Percentiles rank a stretch among this genome's conserved stretches.
These are phyloP conservation scores for Leccinum fibrillosum DNA, from an alignment of 768 basidiomycete genomes.

Conservation along the genomic window DNA sequence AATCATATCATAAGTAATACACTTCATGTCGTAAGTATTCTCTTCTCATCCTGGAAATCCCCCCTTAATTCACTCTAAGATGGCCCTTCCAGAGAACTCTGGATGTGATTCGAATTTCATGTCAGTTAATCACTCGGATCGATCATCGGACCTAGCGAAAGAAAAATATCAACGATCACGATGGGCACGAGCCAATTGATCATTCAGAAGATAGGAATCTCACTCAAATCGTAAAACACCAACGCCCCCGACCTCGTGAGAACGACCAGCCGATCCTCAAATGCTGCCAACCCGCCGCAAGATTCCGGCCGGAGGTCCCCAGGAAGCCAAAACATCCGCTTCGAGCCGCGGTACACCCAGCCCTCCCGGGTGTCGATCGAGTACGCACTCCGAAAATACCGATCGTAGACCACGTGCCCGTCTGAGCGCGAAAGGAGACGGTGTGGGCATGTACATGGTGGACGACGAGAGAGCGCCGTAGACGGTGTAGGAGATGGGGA, in stretches of 20 bases:
- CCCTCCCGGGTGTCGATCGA: conserved; percentile 9
- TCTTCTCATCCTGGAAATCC: neutral
- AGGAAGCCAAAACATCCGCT: conserved; percentile 16
- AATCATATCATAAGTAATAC: neutral
- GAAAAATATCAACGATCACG: neutral
- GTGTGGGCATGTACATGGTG: conserved; percentile 3
- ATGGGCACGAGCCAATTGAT: neutral
- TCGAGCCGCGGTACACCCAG: conserved; percentile 14
- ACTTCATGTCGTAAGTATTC: neutral
- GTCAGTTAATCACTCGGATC: neutral
- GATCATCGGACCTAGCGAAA: neutral
- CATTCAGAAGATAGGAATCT: neutral
- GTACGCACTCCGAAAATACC: conserved; percentile 14
- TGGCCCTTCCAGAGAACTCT: neutral
- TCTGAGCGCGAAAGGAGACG: conserved; percentile 14
- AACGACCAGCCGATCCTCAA: conserved; percentile 10
- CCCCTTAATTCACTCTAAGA: neutral
- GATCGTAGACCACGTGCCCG: conserved; percentile 8
- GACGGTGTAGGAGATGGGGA: neutral
- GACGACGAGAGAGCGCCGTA: neutral
- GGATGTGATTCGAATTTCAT: neutral
- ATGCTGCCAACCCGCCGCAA: conserved; percentile 7
- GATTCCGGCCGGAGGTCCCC: conserved; percentile 10
- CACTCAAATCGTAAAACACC: conserved; percentile 16
- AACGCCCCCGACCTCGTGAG: neutral